Evolutionary conservation across 2,329 filamentous ascomycete species (phyloP), one percentile per base, ranked within the genome.

Genomic region (Cladosporium velox): DNA sequence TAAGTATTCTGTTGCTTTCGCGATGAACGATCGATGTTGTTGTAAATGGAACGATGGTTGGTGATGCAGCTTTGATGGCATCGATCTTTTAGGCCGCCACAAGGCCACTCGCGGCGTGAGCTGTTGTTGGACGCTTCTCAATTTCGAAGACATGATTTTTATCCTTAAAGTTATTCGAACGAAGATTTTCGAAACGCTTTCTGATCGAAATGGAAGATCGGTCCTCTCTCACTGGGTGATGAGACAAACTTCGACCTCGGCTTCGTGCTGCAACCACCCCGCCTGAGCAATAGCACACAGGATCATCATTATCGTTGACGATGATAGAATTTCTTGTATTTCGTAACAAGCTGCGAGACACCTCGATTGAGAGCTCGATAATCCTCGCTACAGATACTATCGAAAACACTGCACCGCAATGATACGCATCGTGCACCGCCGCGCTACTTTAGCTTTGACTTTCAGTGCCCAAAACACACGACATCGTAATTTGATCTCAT

Each of bases 1-100:
- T 3, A 75, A 66, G 47, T 73, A 74, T 65, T 75, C 73, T 18
- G 72, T 74, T 11, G 71, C 72, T 66, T 71, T 66, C 5, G 65
- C 12, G 49, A 62, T 49, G 52, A 35, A 66, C 28, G 59, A 35
- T 49, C 64, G 55, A 28, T 49, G 54, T 55, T 60, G 64, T 18
- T 18, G 32, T 15, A 14, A 2, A 11, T 41, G 34, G 32, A 57
- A 18, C 5, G 11, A 44, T 26, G 10, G 28, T 35, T 12, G 59
- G 35, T 18, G 10, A 5, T 32, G 47, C 11, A 21, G 30, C 30
- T 38, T 47, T 12, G 30, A 34, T 12, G 26, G 26, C 18, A 34
- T 55, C 4, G 18, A 34, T 34, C 8, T 30, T 6, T 34, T 32
- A 7, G 3, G 2, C 0, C 1, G 7, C 21, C 14, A 58, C 0